Evolutionary conservation across 1,139 yeast species (phyloP).

Genomic region (Pichia sp.): DNA sequence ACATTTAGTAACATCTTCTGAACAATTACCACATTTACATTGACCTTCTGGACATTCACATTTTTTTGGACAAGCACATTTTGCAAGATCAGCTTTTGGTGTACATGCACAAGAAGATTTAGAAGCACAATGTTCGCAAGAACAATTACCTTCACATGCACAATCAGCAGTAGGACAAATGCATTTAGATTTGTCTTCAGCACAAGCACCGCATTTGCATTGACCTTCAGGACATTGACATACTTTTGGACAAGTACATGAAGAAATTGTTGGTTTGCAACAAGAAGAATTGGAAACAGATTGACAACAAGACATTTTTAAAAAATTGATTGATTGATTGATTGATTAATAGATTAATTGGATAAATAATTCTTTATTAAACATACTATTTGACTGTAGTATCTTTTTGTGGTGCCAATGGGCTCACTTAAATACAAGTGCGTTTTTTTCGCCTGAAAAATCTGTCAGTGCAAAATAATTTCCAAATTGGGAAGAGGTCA

Average conservation of each 20-base stretch:
- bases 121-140: constrained; percentile 10
- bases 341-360: not conserved
- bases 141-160: constrained; percentile 13
- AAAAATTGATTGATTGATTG: not conserved
- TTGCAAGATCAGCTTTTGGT: not conserved
- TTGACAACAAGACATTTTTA: constrained; percentile 9
- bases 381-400: too few relatives aligned
- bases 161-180: constrained; percentile 16
- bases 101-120: constrained; percentile 3
- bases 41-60: constrained; percentile 9
- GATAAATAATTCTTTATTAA: too few relatives aligned
- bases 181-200: constrained; percentile 14
- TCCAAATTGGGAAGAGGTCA: too few relatives aligned
- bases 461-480: too few relatives aligned
- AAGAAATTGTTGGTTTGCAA: not conserved
- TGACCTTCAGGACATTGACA: constrained; percentile 15
- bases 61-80: constrained; percentile 7
- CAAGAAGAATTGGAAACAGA: constrained; percentile 2
- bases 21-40: constrained; percentile 10
- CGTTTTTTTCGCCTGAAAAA: too few relatives aligned
- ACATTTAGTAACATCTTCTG: constrained; percentile 4
- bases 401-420: too few relatives aligned
- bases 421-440: too few relatives aligned
- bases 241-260: constrained; percentile 15
- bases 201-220: constrained; percentile 16